Percentiles rank a stretch among this genome's conserved stretches.
Evolutionary conservation across 257 asterid genomes (phyloP).

Genomic region (Solanum lycopersicoides): DNA sequence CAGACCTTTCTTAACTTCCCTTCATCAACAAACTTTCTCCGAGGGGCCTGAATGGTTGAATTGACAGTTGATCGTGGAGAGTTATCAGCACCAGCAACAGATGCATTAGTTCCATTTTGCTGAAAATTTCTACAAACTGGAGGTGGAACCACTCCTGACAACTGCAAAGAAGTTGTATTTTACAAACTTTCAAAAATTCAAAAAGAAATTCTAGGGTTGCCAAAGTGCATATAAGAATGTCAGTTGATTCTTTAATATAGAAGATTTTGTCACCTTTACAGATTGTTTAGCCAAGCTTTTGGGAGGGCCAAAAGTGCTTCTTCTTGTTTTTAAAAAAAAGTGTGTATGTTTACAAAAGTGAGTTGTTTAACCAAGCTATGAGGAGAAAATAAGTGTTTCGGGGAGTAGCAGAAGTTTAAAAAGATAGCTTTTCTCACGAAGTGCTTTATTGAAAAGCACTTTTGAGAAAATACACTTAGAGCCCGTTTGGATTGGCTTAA

Average conservation of each 20-base stretch:
- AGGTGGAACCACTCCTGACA: slow-evolving; percentile 90
- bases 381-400: not conserved
- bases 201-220: not conserved
- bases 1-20: slow-evolving; percentile 92
- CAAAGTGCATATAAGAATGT: not conserved
- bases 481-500: no score
- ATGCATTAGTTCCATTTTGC: slow-evolving; percentile 50
- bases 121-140: slow-evolving; percentile 72
- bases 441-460: not conserved
- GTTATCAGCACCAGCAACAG: slow-evolving; percentile 54
- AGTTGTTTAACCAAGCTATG: not conserved
- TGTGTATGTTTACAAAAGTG: not conserved
- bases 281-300: not conserved
- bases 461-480: not conserved
- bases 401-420: not conserved
- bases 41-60: slow-evolving; percentile 66
- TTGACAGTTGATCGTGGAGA: slow-evolving; percentile 56
- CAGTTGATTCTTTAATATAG: not conserved
- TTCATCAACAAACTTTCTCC: slow-evolving; percentile 94
- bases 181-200: not conserved
- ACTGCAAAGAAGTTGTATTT: slow-evolving; percentile 33
- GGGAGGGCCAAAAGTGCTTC: not conserved
- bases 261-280: not conserved
- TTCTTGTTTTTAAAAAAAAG: no score
- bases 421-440: not conserved